Conservation (phyloP, 78 protist genomes). For the Anaeramoeba flamelloides region DNA sequence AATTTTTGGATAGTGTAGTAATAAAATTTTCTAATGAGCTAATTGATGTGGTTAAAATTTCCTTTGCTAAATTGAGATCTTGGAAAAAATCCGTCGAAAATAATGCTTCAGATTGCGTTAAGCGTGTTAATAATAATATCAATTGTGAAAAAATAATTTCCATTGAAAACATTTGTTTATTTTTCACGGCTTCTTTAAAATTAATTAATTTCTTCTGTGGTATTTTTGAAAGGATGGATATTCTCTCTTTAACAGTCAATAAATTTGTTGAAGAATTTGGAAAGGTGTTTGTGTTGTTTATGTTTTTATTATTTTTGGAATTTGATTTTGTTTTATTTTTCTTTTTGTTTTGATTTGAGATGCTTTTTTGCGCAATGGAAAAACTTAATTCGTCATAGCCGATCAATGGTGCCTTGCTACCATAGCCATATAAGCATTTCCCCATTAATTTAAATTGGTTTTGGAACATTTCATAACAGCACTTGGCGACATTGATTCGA, state of each 20-base stretch:
- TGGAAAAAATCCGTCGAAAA: not conserved
- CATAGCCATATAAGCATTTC: too few relatives aligned
- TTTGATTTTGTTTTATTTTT: too few relatives aligned
- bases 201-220: not conserved
- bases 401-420: too few relatives aligned
- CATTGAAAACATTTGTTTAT: not conserved
- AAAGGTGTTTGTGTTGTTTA: not conserved
- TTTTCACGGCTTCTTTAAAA: not conserved
- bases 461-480: too few relatives aligned
- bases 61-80: not conserved
- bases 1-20: not conserved
- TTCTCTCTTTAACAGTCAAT: not conserved
- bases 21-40: not conserved
- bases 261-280: not conserved
- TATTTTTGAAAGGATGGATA: not conserved
- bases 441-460: too few relatives aligned
- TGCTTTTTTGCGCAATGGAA: too few relatives aligned
- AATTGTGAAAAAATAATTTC: not conserved
- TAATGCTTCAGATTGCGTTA: not conserved
- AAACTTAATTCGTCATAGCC: too few relatives aligned
- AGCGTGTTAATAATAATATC: not conserved
- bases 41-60: not conserved
- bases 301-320: too few relatives aligned
- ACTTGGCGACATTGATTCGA: too few relatives aligned
- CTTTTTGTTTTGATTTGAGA: too few relatives aligned